Conservation (phyloP, 192 early-diverging fungal genomes). For the Podila minutissima region DNA sequence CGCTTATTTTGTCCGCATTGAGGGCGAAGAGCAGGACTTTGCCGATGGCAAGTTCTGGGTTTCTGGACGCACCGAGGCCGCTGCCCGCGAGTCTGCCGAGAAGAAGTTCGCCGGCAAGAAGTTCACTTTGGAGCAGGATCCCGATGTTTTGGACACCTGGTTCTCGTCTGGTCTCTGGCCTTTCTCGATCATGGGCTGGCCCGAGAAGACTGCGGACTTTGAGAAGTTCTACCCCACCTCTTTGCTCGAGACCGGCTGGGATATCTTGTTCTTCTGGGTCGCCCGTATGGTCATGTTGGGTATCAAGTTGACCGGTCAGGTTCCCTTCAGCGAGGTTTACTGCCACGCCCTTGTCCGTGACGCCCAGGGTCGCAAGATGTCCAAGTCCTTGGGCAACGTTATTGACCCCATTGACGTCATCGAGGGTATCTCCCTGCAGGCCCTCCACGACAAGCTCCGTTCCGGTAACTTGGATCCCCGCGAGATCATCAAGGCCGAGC, state of each 20-base stretch:
- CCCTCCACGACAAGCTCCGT: slow-evolving; percentile 80
- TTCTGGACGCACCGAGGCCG: slow-evolving; percentile 78
- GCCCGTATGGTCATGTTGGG: slow-evolving; percentile 99
- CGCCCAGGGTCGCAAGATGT: slow-evolving; percentile 98
- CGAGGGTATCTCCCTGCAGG: slow-evolving; percentile 86
- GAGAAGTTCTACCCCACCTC: slow-evolving; percentile 90
- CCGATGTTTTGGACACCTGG: slow-evolving; percentile 99
- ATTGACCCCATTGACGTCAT: slow-evolving; percentile 98
- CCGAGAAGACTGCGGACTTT: slow-evolving; percentile 88
- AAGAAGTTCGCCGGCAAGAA: slow-evolving; percentile 80
- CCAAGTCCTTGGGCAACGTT: slow-evolving; percentile 96
- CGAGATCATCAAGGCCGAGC: slow-evolving; percentile 89
- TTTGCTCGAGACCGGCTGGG: slow-evolving; percentile 97
- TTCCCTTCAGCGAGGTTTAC: slow-evolving; percentile 95
- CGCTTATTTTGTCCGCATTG: slow-evolving; percentile 92
- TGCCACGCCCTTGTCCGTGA: slow-evolving; percentile 99
- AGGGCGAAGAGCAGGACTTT: slow-evolving; percentile 64
- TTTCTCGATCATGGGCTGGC: slow-evolving; percentile 98
- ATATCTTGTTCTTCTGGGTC: slow-evolving; percentile 99
- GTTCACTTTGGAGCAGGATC: slow-evolving; percentile 92
- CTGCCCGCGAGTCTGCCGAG: slow-evolving; percentile 79
- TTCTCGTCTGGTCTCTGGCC: slow-evolving; percentile 99
- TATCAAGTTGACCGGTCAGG: slow-evolving; percentile 93
- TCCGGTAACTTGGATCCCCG: slow-evolving; percentile 90
- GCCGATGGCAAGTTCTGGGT: slow-evolving; percentile 87